Evolutionary conservation across 1,284 basidiomycete genomes (phyloP).

Genomic region (Cystobasidium slooffiae): DNA sequence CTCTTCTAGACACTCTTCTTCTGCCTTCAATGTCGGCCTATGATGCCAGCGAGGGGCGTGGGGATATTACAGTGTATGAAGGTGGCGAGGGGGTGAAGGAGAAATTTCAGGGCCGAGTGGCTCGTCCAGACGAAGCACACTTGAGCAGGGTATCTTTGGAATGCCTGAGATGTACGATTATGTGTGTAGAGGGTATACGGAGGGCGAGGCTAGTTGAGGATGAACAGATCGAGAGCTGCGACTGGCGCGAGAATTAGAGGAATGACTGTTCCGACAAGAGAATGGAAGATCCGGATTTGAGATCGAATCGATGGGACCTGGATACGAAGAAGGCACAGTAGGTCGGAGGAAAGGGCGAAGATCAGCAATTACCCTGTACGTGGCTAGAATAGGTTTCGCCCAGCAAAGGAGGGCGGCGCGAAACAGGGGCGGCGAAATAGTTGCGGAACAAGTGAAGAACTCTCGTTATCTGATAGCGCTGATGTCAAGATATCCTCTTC

Average conservation of each 20-base stretch:
- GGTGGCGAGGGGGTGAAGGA: not conserved
- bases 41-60: too few species aligned
- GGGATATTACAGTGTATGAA: not conserved
- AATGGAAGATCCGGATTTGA: not conserved
- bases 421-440: too few species aligned
- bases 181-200: not conserved
- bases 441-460: too few species aligned
- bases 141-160: not conserved
- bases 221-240: not conserved
- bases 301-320: not conserved
- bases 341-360: not conserved
- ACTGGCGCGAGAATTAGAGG: conserved; percentile 2
- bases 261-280: not conserved
- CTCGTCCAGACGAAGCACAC: conserved; percentile 18
- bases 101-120: conserved; percentile 1
- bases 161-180: not conserved
- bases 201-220: not conserved
- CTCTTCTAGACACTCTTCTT: too few species aligned
- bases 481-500: too few species aligned
- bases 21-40: too few species aligned
- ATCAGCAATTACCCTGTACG: too few species aligned
- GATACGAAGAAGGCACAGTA: not conserved
- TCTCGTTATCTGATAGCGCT: too few species aligned
- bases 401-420: too few species aligned
- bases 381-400: too few species aligned